Evolutionary conservation across 495 filamentous ascomycete species (phyloP), one percentile per base, ranked within the genome.

Genomic region (Hypoxylon crocopeplum): DNA sequence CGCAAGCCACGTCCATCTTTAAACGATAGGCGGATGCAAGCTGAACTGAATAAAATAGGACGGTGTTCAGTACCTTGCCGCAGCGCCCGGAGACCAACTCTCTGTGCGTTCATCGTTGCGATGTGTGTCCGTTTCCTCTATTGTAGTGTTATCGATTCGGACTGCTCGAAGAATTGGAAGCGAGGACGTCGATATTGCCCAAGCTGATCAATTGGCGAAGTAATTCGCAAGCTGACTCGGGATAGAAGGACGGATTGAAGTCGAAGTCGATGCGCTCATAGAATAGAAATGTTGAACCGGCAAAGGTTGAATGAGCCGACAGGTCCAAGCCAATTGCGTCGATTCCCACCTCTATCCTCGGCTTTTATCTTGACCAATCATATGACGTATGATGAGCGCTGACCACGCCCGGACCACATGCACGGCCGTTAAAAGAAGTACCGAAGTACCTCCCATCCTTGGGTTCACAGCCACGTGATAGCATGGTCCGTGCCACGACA

Each of bases 61-160:
- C 32, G 48, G 22, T 38, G 39, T 79, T 82, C 52, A 37, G 32
- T 87, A 89, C 87, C 75, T 78, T 86, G 82, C 78, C 86, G 84
- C 75, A 87, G 74, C 69, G 85, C 84, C 69, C 84, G 84, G 69
- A 89, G 80, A 44, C 80, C 79, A 71, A 84, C 73, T 78, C 87
- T 83, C 68, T 87, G 85, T 59, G 83, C 80, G 69, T 84, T 77
- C 87, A 91, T 91, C 25, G 41, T 61, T 10, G 16, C 12, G 12
- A 56, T 53, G 44, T 24, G 22, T n/a, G n/a, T n/a, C n/a, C n/a
- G n/a, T n/a, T n/a, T 34, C 25, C 13, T 19, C 16, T 42, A 33
- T 13, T 24, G 12, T n/a, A 11, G 27, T 13, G 42, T 12, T 60
- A 60, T 59, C 40, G 21, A 45, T 21, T 47, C 20, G 20, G 21